Base-by-base conservation (phyloP, 2,329 filamentous ascomycete species). In the Aureobasidium sp. region DNA sequence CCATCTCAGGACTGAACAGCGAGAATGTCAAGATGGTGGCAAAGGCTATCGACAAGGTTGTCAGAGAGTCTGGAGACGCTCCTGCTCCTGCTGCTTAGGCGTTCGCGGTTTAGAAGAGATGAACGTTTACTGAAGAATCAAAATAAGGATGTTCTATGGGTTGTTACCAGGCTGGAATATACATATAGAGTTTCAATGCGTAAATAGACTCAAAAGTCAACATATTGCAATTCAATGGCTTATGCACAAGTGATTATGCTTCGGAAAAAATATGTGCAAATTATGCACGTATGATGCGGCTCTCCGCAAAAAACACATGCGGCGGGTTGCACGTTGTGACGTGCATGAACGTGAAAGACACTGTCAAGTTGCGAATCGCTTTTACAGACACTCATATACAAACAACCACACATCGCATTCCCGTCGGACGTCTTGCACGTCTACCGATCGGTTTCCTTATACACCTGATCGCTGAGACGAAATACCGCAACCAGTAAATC, bases 11-110 rank as follows among this genome's bases (percentile, higher is more conserved):
- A 9, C n/a, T 63, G 36, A 63, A 59, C 24, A 7, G 41, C 2
- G 29, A 44, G 9, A 63, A 63, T 39, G 61, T 55, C 9, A 47
- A 46, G 8, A 29, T 57, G 43, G 61, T 63, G 41, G 61, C 61
- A 6, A 44, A 46, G 37, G 61, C 61, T 46, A 63, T 63, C 26
- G 61, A 63, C 8, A 55, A 55, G 32, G 53, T 55, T 37, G 61
- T 63, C 2, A 26, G 61, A 3, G 61, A 48, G n/a, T 26, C 41
- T 32, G 43, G 39, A 5, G 48, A 61, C 32, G 59, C 57, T 6
- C 57, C 57, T 51, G 44, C 57, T 41, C 15, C 37, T 43, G 46
- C 34, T 34, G 53, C 41, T 32, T 52, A 37, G 34, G 15, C 4
- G 0, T 12, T 2, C 15, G 34, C 15, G 13, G 34, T 37, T 2